A percentile compares a stretch with the other conserved stretches of the same genome.
These are phyloP conservation scores for Ricinus communis DNA, from an alignment of 345 rosid species.

Conservation along the genomic window DNA sequence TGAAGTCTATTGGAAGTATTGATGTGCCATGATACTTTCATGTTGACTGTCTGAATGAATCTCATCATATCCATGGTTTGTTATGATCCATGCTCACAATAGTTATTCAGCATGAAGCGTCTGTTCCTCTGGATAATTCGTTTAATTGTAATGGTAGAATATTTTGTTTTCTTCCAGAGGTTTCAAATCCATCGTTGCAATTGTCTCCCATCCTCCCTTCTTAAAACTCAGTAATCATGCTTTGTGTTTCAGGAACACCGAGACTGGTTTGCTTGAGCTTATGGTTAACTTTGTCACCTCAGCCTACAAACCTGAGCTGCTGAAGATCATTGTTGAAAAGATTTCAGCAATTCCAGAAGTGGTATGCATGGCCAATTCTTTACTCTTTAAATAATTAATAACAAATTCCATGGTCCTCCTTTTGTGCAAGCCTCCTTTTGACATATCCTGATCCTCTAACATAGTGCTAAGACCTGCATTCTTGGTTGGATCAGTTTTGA, in stretches of 20 bases:
- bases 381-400: neutral
- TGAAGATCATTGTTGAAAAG: constrained; percentile 78
- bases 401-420: neutral
- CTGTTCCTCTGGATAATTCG: neutral
- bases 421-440: neutral
- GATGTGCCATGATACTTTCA: neutral
- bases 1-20: neutral
- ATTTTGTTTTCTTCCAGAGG: constrained; percentile 1
- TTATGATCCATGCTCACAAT: neutral
- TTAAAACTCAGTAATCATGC: constrained; percentile 10
- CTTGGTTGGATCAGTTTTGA: neutral
- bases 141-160: neutral
- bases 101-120: constrained; percentile 2
- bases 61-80: neutral
- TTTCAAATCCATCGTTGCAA: neutral
- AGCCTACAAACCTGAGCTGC: constrained; percentile 74
- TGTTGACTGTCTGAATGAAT: neutral
- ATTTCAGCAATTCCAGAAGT: constrained; percentile 77
- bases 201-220: constrained; percentile 8
- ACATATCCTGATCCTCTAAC: neutral
- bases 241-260: constrained; percentile 54
- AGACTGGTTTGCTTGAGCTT: constrained; percentile 62
- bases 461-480: neutral
- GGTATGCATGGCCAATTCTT: constrained; percentile 46
- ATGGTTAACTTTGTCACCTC: constrained; percentile 97